Base-by-base conservation (phyloP, 768 basidiomycete species). In the Vararia minispora region DNA sequence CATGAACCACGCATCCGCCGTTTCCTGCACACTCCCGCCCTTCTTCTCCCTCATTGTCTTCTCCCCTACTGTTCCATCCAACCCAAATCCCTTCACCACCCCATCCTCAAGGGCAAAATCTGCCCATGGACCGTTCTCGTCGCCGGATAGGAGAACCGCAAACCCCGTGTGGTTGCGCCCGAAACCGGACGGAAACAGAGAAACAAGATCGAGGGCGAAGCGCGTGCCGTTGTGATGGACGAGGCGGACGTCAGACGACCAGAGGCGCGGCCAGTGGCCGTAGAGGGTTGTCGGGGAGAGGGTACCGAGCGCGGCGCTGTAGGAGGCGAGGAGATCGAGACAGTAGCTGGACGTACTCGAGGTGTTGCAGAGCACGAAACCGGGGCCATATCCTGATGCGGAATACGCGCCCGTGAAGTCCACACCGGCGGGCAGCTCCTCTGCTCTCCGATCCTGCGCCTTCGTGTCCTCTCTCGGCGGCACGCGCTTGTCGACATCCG, bases 181-280 rank as follows among this genome's bases (percentile, higher is more conserved):
- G 9, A 39, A 46, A 5, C 45, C 45, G 12, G 26, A 16, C 14
- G 37, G 45, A 22, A 45, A 46, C 16, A 39, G 18, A 9, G 23
- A 30, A 14, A 29, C 40, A n/a, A 8, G 3, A 11, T 33, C 20
- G 12, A 33, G 6, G 6, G 24, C 16, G 30, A 23, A 44, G n/a
- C 20, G 26, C n/a, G 13, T 12, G 28, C 10, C 20, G n/a, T 3
- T n/a, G 13, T 26, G 23, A 6, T 28, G 9, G 6, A 3, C 17
- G 0, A 43, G 14, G 9, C 34, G 45, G 14, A 28, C 12, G 21
- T 46, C 33, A 10, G 2, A 20, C 12, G 8, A 18, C 3, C 0
- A 21, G 9, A 20, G 9, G 5, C 28, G 17, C 3, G 20, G 9
- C 28, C 26, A 39, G 5, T 28, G 13, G 8, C 13, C 11, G 22